Percentiles rank a stretch among this genome's conserved stretches.
Conservation (phyloP, 345 rosid species). For the Passiflora organensis region DNA sequence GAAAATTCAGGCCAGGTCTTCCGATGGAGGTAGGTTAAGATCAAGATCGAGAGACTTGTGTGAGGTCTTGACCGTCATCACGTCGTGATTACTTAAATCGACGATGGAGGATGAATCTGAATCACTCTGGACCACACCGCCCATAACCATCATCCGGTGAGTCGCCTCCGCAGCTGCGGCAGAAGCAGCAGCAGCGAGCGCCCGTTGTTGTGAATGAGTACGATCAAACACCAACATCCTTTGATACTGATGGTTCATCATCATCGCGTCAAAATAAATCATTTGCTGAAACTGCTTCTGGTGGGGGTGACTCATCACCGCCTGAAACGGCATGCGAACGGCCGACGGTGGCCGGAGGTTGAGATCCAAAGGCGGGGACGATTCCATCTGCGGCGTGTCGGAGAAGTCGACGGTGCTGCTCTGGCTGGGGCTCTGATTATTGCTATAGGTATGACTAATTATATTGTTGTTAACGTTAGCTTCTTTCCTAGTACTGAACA, state of each 20-base stretch:
- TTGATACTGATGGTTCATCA: conserved; percentile 27
- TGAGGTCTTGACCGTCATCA: conserved; percentile 11
- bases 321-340: conserved; percentile 17
- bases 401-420: conserved; percentile 62
- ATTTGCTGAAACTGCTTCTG: conserved; percentile 12
- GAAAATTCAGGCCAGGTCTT: conserved; percentile 37
- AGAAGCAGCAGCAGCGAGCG: background rate
- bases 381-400: conserved; percentile 33
- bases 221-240: conserved; percentile 25
- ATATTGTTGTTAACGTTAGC: background rate
- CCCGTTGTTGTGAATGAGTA: background rate
- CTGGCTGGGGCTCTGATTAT: conserved; percentile 50
- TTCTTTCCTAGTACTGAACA: background rate
- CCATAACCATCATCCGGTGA: background rate
- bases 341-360: conserved; percentile 23
- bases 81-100: conserved; percentile 35
- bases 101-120: conserved; percentile 57
- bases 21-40: conserved; percentile 56
- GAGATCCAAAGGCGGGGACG: conserved; percentile 36
- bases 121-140: conserved; percentile 38
- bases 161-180: too few relatives aligned
- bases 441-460: background rate
- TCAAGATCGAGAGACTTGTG: conserved; percentile 45
- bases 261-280: conserved; percentile 28
- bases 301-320: background rate